A percentile compares a stretch with the other conserved stretches of the same genome.
Evolutionary conservation across 768 basidiomycete species (phyloP).

Genomic region (Steccherinum ochraceum): DNA sequence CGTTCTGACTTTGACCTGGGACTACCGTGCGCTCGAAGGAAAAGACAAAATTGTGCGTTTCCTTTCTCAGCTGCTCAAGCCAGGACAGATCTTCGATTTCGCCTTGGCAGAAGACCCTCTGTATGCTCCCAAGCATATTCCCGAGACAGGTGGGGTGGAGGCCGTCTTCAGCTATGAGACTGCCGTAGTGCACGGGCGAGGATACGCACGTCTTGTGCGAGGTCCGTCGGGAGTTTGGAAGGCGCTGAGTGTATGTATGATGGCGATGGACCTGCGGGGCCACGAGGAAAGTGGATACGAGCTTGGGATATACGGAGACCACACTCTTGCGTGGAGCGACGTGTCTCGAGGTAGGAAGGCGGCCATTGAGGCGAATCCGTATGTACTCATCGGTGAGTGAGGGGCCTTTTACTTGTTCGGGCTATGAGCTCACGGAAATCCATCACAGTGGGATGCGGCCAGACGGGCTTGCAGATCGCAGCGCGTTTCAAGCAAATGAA

Average conservation of each 20-base stretch:
- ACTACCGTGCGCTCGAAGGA: slow-evolving; percentile 16
- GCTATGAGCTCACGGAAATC: too few relatives aligned
- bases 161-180: slow-evolving; percentile 31
- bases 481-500: slow-evolving; percentile 37
- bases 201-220: slow-evolving; percentile 27
- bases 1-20: slow-evolving; percentile 20
- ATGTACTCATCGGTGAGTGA: slow-evolving; percentile 33
- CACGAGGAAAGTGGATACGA: slow-evolving; percentile 28
- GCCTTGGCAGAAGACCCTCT: slow-evolving; percentile 10
- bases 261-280: slow-evolving; percentile 24
- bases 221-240: slow-evolving; percentile 24
- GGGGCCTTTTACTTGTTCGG: too few relatives aligned
- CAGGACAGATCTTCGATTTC: slow-evolving; percentile 8
- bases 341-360: slow-evolving; percentile 28
- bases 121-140: slow-evolving; percentile 6
- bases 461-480: slow-evolving; percentile 36
- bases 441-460: slow-evolving; percentile 35
- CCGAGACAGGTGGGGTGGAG: slow-evolving; percentile 11
- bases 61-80: background rate
- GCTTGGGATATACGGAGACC: slow-evolving; percentile 27
- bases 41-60: slow-evolving; percentile 12
- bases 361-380: slow-evolving; percentile 31
- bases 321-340: slow-evolving; percentile 30
- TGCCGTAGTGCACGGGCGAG: slow-evolving; percentile 24
- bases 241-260: slow-evolving; percentile 21